Conservation (phyloP, 495 filamentous ascomycete genomes). For the Melanomma pulvis-pyrius region DNA sequence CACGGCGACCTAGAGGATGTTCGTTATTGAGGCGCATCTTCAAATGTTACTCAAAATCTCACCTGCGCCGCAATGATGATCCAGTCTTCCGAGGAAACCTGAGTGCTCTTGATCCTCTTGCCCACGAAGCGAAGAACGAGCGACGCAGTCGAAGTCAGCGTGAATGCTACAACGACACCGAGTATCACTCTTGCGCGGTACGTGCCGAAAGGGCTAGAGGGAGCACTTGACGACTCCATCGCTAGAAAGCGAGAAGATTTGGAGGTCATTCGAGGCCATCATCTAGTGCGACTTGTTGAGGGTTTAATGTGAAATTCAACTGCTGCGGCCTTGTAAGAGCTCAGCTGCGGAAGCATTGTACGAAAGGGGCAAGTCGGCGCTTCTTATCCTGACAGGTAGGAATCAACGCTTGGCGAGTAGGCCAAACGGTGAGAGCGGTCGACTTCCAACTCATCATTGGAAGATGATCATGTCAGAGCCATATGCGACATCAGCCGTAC, state of each 20-base stretch:
- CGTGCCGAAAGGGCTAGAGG: neutral
- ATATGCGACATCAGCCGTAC: neutral
- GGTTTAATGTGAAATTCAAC: constrained; percentile 1
- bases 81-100: constrained; percentile 6
- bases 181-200: constrained; percentile 17
- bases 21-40: neutral
- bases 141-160: constrained; percentile 9
- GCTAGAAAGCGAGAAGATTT: neutral
- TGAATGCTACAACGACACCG: constrained; percentile 7
- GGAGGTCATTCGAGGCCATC: neutral
- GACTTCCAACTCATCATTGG: neutral
- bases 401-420: neutral
- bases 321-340: neutral
- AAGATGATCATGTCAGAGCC: neutral
- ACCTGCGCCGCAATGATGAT: constrained; percentile 14
- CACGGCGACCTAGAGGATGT: constrained; percentile 8
- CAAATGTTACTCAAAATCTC: neutral
- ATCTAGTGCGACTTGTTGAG: neutral
- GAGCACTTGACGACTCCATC: neutral
- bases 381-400: neutral
- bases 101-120: constrained; percentile 16
- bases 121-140: constrained; percentile 18
- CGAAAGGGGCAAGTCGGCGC: neutral
- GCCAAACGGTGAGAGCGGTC: neutral
- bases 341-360: constrained; percentile 3